Evolutionary conservation across 257 asterid genomes (phyloP).

Genomic region (Forsythia viridissima): DNA sequence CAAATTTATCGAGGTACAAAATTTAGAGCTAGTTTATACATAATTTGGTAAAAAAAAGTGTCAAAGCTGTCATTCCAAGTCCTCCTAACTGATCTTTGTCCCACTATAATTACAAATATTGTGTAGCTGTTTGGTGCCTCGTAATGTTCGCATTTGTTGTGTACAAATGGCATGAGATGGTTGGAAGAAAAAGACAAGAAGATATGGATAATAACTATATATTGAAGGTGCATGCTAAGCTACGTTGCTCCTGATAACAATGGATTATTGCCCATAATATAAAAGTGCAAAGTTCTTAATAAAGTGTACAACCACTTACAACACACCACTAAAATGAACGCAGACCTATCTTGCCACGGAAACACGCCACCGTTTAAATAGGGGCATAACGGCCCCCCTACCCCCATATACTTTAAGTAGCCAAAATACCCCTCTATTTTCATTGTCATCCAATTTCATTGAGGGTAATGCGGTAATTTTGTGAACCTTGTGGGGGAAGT

Average conservation of each 20-base stretch:
- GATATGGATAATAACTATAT: slow-evolving; percentile 26
- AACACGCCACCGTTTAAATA: slow-evolving; percentile 50
- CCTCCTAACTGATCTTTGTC: slow-evolving; percentile 30
- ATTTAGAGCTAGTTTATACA: not conserved
- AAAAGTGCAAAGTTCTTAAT: not conserved
- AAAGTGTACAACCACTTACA: slow-evolving; percentile 43
- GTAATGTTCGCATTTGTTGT: slow-evolving; percentile 38
- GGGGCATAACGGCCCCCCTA: slow-evolving; percentile 12
- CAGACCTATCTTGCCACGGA: slow-evolving; percentile 53
- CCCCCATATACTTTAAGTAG: not conserved
- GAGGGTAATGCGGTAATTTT: not conserved
- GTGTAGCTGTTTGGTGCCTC: slow-evolving; percentile 18
- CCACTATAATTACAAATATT: not conserved
- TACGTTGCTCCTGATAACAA: slow-evolving; percentile 27
- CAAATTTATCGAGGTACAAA: not conserved
- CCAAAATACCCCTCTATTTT: slow-evolving; percentile 36
- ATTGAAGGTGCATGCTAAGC: slow-evolving; percentile 22
- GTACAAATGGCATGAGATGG: slow-evolving; percentile 43
- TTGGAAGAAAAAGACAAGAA: slow-evolving; percentile 38
- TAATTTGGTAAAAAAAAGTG: slow-evolving; percentile 14
- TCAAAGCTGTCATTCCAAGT: slow-evolving; percentile 22
- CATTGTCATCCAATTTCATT: not conserved
- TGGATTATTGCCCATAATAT: slow-evolving; percentile 4
- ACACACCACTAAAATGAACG: slow-evolving; percentile 55
- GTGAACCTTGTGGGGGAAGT: not conserved